Percentiles rank a stretch among this genome's conserved stretches.
phyloP scores from a whole-genome alignment of 345 rosid species.

The Eucalyptus cladocalyx region DNA sequence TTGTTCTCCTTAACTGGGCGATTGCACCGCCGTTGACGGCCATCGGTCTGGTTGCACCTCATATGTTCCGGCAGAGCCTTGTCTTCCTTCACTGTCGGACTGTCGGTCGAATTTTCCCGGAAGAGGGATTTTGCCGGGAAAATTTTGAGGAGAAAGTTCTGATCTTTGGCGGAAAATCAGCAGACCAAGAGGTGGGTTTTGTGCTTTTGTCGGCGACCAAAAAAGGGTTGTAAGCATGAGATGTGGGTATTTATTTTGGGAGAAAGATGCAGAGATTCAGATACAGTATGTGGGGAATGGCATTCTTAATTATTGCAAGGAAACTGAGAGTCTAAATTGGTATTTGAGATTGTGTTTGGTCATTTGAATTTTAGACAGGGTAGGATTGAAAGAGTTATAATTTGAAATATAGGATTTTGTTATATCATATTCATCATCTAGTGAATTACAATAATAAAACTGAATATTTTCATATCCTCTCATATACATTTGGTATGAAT shows the following conservation, averaged over 20 bases:
- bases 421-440: too few relatives aligned
- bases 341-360: not conserved
- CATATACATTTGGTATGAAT: not conserved
- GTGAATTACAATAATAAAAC: not conserved
- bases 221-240: not conserved
- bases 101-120: not conserved
- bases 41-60: conserved; percentile 87
- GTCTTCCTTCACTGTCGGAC: conserved; percentile 18
- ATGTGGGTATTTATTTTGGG: not conserved
- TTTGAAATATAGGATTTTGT: too few relatives aligned
- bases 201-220: not conserved
- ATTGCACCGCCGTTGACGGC: conserved; percentile 83
- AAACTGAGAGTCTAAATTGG: conserved; percentile 19
- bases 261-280: not conserved
- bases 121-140: not conserved
- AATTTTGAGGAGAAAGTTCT: not conserved
- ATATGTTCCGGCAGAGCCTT: conserved; percentile 50
- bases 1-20: conserved; percentile 56
- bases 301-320: conserved; percentile 10
- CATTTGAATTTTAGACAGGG: too few relatives aligned
- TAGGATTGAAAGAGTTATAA: not conserved
- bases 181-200: not conserved
- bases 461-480: too few relatives aligned
- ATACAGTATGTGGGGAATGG: not conserved
- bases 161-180: not conserved